Evolutionary conservation across 2,329 filamentous ascomycete genomes (phyloP), one percentile per base, ranked within the genome.

Genomic region (Alternaria brassicae): DNA sequence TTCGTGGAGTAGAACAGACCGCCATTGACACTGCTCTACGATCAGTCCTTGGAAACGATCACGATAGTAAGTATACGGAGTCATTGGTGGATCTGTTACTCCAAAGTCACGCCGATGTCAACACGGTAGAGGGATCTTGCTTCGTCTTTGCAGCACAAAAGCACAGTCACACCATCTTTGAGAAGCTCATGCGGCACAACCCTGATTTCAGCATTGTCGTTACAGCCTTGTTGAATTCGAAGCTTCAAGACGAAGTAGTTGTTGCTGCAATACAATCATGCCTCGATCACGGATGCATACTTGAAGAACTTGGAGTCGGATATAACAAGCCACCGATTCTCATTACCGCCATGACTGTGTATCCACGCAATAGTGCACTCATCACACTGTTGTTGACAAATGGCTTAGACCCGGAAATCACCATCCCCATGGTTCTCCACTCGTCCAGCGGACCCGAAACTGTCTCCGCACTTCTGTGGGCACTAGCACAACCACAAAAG

Each of bases 401-500:
- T 45, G 72, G 73, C 21, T 70, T 71, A 40, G 69, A 75, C 28
- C 65, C 74, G 15, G 60, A 88, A 65, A 78, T 79, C 58, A 80
- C 80, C 2, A 78, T 66, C 1, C 80, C 74, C 53, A 78, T 73
- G 3, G 77, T 86, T 2, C 76, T 84, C 55, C 77, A 82, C 0
- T 79, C 82, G 10, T 60, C 82, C 0, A 80, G 83, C 2, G 82
- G 84, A 34, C 77, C 81, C 3, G 88, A 91, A 71, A 76, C 80
- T 9, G 81, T 88, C 42, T 85, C 85, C 2, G 77, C 88, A 2
- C 76, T 90, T 7, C 77, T 84, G 50, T 90, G 88, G 88, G 82
- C 86, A 0, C 79, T 90, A 51, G 76, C 85, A 6, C 86, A 89
- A 62, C 85, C 86, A 0, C 85, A 88, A 62, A 89, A 89, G 72